Percentiles rank a stretch among this genome's conserved stretches.
Conservation (phyloP, 495 filamentous ascomycete genomes). For the Tuber microsphaerosporum region DNA sequence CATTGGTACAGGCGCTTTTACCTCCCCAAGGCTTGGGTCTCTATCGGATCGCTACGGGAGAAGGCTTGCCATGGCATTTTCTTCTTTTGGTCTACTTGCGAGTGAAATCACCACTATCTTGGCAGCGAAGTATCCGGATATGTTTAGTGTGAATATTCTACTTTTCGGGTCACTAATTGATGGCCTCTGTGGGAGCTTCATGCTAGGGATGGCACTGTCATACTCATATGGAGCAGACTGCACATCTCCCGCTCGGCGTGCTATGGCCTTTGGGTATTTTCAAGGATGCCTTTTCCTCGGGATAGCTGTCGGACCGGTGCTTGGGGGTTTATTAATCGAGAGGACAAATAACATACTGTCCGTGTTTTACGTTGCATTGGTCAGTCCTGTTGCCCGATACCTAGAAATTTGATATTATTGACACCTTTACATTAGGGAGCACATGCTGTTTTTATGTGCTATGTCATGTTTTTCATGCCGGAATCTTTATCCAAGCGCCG, state of each 20-base stretch:
- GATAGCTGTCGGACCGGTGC: constrained; percentile 71
- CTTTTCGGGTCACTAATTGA: constrained; percentile 68
- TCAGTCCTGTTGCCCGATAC: constrained; percentile 4
- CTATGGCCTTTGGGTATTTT: constrained; percentile 81
- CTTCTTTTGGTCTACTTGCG: constrained; percentile 59
- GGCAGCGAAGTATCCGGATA: constrained; percentile 65
- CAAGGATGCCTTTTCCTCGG: constrained; percentile 82
- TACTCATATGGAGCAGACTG: constrained; percentile 86
- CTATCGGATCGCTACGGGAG: constrained; percentile 86
- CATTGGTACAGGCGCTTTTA: constrained; percentile 51
- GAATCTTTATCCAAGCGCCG: constrained; percentile 69
- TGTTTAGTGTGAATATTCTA: constrained; percentile 62
- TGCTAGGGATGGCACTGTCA: constrained; percentile 66
- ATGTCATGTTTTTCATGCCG: constrained; percentile 62
- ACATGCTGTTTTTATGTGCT: constrained; percentile 63
- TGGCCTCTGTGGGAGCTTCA: constrained; percentile 80
- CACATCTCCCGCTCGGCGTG: constrained; percentile 66
- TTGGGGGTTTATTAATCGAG: constrained; percentile 70
- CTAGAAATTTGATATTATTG: background rate
- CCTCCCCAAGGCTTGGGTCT: constrained; percentile 71
- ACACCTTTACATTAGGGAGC: constrained; percentile 43
- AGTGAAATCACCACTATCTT: constrained; percentile 69
- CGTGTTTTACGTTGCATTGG: constrained; percentile 70
- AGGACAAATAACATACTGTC: constrained; percentile 58
- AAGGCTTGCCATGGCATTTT: constrained; percentile 59